Evolutionary conservation across 179 eudicot species (phyloP).

Genomic region (Gypsophila paniculata): DNA sequence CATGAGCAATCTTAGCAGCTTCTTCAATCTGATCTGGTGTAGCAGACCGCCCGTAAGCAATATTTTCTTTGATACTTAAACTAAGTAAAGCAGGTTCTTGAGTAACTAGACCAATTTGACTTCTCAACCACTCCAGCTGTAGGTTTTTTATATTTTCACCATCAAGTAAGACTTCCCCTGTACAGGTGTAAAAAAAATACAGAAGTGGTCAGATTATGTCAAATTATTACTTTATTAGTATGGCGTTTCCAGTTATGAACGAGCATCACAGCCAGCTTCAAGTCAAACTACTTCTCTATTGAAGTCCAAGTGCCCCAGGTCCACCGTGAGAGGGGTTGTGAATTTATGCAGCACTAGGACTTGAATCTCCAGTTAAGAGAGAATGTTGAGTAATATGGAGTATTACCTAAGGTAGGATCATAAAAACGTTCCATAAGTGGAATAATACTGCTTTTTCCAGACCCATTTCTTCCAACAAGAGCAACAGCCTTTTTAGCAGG

Average conservation of each 20-base stretch:
- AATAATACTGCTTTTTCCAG: constrained; percentile 97
- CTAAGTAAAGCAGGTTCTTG: constrained; percentile 98
- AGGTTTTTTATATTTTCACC: constrained; percentile 97
- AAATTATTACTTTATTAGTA: too few species aligned
- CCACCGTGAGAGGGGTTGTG: too few species aligned
- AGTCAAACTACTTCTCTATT: neutral
- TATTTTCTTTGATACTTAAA: constrained; percentile 86
- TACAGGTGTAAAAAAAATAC: constrained; percentile 22
- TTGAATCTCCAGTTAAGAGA: neutral
- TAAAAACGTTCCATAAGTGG: constrained; percentile 99
- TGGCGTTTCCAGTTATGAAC: neutral
- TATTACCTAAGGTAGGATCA: constrained; percentile 96
- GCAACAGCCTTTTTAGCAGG: constrained; percentile 98
- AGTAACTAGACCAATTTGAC: constrained; percentile 93
- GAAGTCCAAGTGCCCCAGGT: too few species aligned
- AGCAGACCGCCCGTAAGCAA: constrained; percentile 88
- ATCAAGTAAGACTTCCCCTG: constrained; percentile 97
- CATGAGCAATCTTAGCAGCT: constrained; percentile 97
- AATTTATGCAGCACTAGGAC: too few species aligned
- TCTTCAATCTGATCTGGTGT: constrained; percentile 87
- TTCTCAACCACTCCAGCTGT: constrained; percentile 91
- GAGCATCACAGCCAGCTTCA: constrained; percentile 5
- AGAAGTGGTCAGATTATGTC: constrained; percentile 1
- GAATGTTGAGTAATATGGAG: neutral
- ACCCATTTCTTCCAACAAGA: constrained; percentile 98